Evolutionary conservation across 2,329 filamentous ascomycete genomes (phyloP).

Genomic region (Aspergillus sp.): DNA sequence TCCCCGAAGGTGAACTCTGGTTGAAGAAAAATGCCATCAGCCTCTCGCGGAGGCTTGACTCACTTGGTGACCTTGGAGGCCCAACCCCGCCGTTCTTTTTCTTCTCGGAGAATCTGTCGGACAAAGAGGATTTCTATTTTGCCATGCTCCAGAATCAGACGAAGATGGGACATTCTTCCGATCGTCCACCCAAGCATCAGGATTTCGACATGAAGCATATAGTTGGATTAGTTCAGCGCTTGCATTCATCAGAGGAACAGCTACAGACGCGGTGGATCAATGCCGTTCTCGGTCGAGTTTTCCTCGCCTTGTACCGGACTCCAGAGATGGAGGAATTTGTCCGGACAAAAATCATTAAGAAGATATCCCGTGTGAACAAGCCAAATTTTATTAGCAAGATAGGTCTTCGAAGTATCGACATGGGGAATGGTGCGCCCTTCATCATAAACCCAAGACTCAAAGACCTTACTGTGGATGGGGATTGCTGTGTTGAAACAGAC

Average conservation of each 20-base stretch:
- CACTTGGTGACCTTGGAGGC: constrained; percentile 54
- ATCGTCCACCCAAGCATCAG: constrained; percentile 66
- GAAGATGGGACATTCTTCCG: constrained; percentile 58
- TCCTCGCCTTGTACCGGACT: constrained; percentile 84
- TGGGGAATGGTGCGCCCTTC: constrained; percentile 82
- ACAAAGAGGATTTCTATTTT: constrained; percentile 98
- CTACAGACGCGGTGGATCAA: constrained; percentile 92
- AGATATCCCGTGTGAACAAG: constrained; percentile 90
- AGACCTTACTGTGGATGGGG: constrained; percentile 88
- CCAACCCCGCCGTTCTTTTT: constrained; percentile 83
- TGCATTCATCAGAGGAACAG: constrained; percentile 91
- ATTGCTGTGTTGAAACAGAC: constrained; percentile 83
- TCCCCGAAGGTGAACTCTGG: constrained; percentile 89
- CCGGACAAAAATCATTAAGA: constrained; percentile 85
- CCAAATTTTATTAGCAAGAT: constrained; percentile 87
- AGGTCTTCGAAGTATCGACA: constrained; percentile 76
- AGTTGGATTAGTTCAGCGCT: constrained; percentile 80
- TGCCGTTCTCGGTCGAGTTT: constrained; percentile 82
- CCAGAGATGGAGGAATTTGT: constrained; percentile 76
- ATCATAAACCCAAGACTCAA: constrained; percentile 85
- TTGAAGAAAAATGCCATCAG: constrained; percentile 92
- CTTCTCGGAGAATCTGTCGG: constrained; percentile 91
- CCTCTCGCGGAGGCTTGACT: constrained; percentile 64
- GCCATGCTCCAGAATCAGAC: constrained; percentile 83
- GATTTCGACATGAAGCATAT: constrained; percentile 83